Base-by-base conservation (phyloP, 2,329 filamentous ascomycete genomes). In the Colletotrichum navitas region DNA sequence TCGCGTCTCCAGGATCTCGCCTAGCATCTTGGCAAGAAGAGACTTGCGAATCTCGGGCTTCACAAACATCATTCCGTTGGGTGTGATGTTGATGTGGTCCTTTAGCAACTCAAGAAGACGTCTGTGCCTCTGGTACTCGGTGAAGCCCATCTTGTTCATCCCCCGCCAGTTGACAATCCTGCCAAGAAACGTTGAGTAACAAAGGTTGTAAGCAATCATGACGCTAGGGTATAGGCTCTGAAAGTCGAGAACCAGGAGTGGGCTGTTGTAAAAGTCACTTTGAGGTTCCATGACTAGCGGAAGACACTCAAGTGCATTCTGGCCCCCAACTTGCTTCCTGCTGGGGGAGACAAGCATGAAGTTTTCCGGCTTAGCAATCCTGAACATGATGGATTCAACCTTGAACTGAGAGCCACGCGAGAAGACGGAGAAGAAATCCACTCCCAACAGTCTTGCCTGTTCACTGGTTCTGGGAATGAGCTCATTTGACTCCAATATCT, bases 131-230 rank as follows among this genome's bases (percentile, higher is more conserved):
- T 92, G 87, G 81, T 97, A 98, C 73, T 97, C 92, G 36, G 91
- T 90, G 79, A 98, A 97, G 0, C 96, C 96, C 92, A 99, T 94
- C 82, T 98, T 97, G 83, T 94, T 95, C 39, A 89, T 90, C 2
- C 94, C 95, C n/a, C 94, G 90, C 95, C 95, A 98, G 76, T 91
- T 90, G 36, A 91, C 89, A 49, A 97, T 91, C 39, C 96, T 90
- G 0, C 96, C 96, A 0, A 98, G 86, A 76, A 95, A 99, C 0
- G 96, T 99, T 0, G 96, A 98, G 79, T 99, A 99, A 83, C 96
- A 99, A 79, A 98, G 96, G 78, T 99, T 99, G 84, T 99, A 98
- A 0, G 96, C 96, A 78, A 99, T 98, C 94, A 99, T 98, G 72
- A 98, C 92, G 80, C 95, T 98, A 0, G 96, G 96, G 75, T 99